These are phyloP conservation scores for Harringtonia aguacate DNA, from an alignment of 2,329 filamentous ascomycete species.

Conservation along the genomic window DNA sequence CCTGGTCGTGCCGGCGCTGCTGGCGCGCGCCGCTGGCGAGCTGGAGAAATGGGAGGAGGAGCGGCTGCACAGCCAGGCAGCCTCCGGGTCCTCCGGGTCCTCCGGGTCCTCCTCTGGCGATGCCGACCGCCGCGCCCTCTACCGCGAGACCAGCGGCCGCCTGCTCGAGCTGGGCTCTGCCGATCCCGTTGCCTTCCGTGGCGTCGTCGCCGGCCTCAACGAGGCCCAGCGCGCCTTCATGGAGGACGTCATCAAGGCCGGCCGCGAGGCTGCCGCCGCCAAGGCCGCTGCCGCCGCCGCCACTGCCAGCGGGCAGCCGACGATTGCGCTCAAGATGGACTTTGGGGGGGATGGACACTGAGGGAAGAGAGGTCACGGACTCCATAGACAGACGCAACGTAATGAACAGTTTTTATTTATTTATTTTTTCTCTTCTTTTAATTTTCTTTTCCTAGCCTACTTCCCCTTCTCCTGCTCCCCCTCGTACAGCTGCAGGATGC, in stretches of 20 bases:
- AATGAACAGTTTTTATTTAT: too few species aligned
- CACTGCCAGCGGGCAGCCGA: slow-evolving; percentile 50
- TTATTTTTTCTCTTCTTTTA: background rate
- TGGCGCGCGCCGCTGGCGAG: slow-evolving; percentile 54
- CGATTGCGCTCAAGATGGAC: slow-evolving; percentile 89
- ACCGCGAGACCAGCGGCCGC: slow-evolving; percentile 63
- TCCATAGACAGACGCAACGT: background rate
- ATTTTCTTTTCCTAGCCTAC: too few species aligned
- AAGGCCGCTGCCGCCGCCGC: slow-evolving; percentile 14
- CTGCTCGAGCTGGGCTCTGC: slow-evolving; percentile 72
- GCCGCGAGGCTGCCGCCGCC: slow-evolving; percentile 29
- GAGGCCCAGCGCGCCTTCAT: slow-evolving; percentile 63
- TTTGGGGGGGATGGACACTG: slow-evolving; percentile 48
- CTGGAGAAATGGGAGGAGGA: slow-evolving; percentile 30
- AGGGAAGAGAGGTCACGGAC: too few species aligned
- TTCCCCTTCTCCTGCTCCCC: too few species aligned
- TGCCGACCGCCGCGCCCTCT: slow-evolving; percentile 34
- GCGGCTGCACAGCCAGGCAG: too few species aligned
- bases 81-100: too few species aligned
- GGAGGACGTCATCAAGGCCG: slow-evolving; percentile 67
- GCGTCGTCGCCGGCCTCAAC: slow-evolving; percentile 60
- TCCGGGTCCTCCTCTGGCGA: too few species aligned
- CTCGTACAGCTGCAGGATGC: slow-evolving; percentile 11
- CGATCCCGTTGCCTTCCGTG: slow-evolving; percentile 64
- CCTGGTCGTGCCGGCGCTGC: slow-evolving; percentile 65